Base-by-base conservation (phyloP, 179 eudicot species). In the Patellifolia procumbens region DNA sequence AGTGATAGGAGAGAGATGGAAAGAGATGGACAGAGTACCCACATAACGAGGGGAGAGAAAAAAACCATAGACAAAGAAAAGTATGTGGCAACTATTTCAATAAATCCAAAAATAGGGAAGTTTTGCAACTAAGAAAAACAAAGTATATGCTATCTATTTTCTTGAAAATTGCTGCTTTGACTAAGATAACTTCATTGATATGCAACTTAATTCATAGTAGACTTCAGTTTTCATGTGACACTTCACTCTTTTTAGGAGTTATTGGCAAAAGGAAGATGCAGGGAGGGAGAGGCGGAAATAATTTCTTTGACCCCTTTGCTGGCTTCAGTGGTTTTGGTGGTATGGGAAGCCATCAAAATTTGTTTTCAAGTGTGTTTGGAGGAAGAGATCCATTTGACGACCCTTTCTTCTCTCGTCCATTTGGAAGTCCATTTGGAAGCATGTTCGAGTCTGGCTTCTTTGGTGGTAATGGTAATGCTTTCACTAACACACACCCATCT, bases 381-480 rank as follows among this genome's bases (percentile, higher is more conserved):
- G 96, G 96, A 34, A 89, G 90, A 73, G 90, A 91, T 84, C 98
- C 97, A 11, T 93, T 92, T 84, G 96, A 90, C 77, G 96, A 92
- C 65, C 96, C 97, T 80, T 92, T 93, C 82, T 92, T 90, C 78
- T 81, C 81, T 28, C 85, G 82, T 43, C 97, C 98, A 31, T 83
- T 86, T 70, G 94, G 92, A 60, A 80, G 74, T 70, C 52, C 79
- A 42, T 81, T 81, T 72, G 76, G 76, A n/a, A 78, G 88, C 70
- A 78, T 86, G 86, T 83, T 93, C 61, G 88, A 78, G 75, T 67
- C 96, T 9, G 78, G 81, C 82, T 20, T 81, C 16, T 88, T 91
- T 80, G 91, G 94, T 39, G 80, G 83, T 70, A 67, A 34, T n/a
- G 86, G 81, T 37, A 68, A 66, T 73, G 88, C 92, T 66, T 89